Evolutionary conservation across 352 stramenopile genomes (phyloP).

Genomic region (Pythium phragmiticola): DNA sequence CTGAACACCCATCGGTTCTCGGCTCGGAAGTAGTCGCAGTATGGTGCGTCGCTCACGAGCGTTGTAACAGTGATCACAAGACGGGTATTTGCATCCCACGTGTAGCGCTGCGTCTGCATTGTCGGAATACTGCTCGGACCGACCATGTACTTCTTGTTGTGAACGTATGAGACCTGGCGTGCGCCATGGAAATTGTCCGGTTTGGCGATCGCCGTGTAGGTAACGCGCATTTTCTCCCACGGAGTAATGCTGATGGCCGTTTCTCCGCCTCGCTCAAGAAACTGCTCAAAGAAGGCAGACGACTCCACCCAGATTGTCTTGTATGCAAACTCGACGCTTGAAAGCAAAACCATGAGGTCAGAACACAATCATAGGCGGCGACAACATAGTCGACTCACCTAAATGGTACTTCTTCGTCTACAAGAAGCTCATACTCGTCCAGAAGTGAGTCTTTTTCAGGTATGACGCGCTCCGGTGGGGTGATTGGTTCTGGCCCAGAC

Average conservation of each 20-base stretch:
- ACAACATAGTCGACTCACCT: slow-evolving; percentile 41
- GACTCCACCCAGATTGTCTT: slow-evolving; percentile 66
- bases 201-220: slow-evolving; percentile 56
- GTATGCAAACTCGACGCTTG: slow-evolving; percentile 64
- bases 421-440: slow-evolving; percentile 67
- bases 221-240: slow-evolving; percentile 45
- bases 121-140: slow-evolving; percentile 78
- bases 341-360: background rate
- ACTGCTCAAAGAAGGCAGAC: slow-evolving; percentile 37
- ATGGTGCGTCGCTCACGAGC: slow-evolving; percentile 71
- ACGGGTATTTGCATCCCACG: slow-evolving; percentile 37
- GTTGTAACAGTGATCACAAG: slow-evolving; percentile 78
- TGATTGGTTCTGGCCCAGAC: background rate
- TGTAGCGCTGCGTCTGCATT: slow-evolving; percentile 65
- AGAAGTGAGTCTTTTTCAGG: slow-evolving; percentile 51
- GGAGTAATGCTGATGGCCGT: slow-evolving; percentile 55
- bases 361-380: background rate
- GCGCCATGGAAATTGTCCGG: slow-evolving; percentile 63
- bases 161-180: slow-evolving; percentile 55
- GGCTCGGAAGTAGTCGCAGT: slow-evolving; percentile 87
- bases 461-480: slow-evolving; percentile 22
- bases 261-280: slow-evolving; percentile 50
- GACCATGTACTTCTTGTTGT: slow-evolving; percentile 91
- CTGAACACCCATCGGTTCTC: slow-evolving; percentile 86
- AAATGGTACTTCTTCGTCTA: slow-evolving; percentile 67